phyloP scores from a whole-genome alignment of 129 eudicot genomes.

The sunflower (Helianthus annuus) region HanXRQr2.0-SUNRISE NC_035441.2:150955099-150955598 shows the following conservation, averaged over 20 bases:
- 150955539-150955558: constrained; percentile 53
- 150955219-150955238: constrained; percentile 46
- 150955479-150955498: constrained; percentile 73
- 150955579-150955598: not conserved
- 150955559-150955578: constrained; percentile 23
- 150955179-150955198: constrained; percentile 88
- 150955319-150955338: constrained; percentile 68
- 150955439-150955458: constrained; percentile 71
- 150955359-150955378: not conserved
- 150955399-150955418: not conserved
- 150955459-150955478: constrained; percentile 66
- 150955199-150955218: constrained; percentile 76
- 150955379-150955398: not conserved
- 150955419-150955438: constrained; percentile 49
- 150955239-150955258: constrained; percentile 62
- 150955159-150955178: constrained; percentile 82
- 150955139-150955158: constrained; percentile 61
- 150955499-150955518: constrained; percentile 62
- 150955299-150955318: constrained; percentile 73
- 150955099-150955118: not conserved
- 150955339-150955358: constrained; percentile 68
- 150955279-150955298: constrained; percentile 90
- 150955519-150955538: constrained; percentile 50
- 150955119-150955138: not conserved
- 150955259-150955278: constrained; percentile 84